Percentiles rank a stretch among this genome's conserved stretches.
Conservation (phyloP, 805 yeast genomes). For the Yamadazyma sp. region DNA sequence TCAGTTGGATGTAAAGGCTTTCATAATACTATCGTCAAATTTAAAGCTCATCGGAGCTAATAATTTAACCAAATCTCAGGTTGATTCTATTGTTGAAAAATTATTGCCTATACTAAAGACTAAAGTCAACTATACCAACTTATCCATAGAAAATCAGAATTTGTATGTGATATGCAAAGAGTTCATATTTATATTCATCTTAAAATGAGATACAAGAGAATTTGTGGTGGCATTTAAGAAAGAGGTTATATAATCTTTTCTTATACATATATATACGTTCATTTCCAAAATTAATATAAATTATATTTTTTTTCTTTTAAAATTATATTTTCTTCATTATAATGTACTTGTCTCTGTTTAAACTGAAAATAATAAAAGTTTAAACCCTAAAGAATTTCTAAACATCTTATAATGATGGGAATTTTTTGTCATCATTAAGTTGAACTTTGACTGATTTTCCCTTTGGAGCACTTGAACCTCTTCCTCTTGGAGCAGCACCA, state of each 20-base stretch:
- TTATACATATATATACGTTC: constrained; percentile 1
- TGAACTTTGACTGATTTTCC: constrained; percentile 21
- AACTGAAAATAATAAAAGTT: too few relatives aligned
- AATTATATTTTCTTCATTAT: too few relatives aligned
- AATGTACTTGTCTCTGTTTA: too few relatives aligned
- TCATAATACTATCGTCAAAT: constrained; percentile 2
- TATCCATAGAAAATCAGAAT: constrained; percentile 4
- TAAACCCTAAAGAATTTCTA: too few relatives aligned
- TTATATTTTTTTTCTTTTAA: constrained; percentile 5
- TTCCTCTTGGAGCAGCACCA: constrained; percentile 4
- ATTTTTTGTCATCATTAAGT: constrained; percentile 56
- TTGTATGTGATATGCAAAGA: constrained; percentile 9
- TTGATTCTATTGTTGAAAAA: constrained; percentile 2
- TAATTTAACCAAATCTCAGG: neutral
- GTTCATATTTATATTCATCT: constrained; percentile 11
- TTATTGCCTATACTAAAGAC: constrained; percentile 7
- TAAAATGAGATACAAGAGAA: too few relatives aligned
- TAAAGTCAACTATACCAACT: constrained; percentile 8
- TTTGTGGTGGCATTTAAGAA: too few relatives aligned
- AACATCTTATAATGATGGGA: constrained; percentile 65
- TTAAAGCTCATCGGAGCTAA: constrained; percentile 4
- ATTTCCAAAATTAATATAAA: constrained; percentile 5
- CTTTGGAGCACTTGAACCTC: constrained; percentile 14
- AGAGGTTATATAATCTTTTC: too few relatives aligned
- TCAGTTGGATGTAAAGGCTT: constrained; percentile 3